Conservation (phyloP, 2,329 filamentous ascomycete species). For the Aspergillus uvarum region DNA sequence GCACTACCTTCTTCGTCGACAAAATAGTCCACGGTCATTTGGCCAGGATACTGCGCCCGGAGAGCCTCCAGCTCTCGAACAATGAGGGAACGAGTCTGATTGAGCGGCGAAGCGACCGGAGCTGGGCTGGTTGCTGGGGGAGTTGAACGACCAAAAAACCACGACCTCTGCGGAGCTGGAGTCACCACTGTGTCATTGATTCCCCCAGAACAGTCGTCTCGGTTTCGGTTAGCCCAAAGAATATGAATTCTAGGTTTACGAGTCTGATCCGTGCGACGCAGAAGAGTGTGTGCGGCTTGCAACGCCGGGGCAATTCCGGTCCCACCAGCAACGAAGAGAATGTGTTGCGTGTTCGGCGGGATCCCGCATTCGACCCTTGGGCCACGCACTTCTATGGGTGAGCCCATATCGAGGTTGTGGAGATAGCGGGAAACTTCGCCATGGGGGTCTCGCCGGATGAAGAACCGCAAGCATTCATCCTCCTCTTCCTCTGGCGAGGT, state of each 20-base stretch:
- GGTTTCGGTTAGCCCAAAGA: conserved; percentile 74
- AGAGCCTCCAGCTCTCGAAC: conserved; percentile 64
- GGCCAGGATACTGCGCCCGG: conserved; percentile 56
- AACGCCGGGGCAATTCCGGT: conserved; percentile 90
- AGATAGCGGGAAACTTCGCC: conserved; percentile 88
- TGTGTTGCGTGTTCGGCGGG: conserved; percentile 54
- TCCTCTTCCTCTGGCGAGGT: conserved; percentile 29
- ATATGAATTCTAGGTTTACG: conserved; percentile 61
- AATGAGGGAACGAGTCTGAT: conserved; percentile 39
- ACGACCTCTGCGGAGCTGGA: conserved; percentile 21
- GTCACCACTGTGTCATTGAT: conserved; percentile 48
- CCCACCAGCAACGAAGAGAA: conserved; percentile 86
- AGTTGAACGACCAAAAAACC: conserved; percentile 33
- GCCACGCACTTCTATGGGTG: conserved; percentile 72
- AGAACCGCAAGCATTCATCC: conserved; percentile 61
- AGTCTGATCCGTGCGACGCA: conserved; percentile 29
- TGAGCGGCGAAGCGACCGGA: background rate
- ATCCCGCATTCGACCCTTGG: conserved; percentile 69
- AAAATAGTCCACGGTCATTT: conserved; percentile 69
- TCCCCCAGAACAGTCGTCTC: conserved; percentile 65
- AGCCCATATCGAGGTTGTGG: conserved; percentile 60
- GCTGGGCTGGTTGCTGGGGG: conserved; percentile 14
- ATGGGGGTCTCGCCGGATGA: conserved; percentile 73
- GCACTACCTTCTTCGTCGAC: conserved; percentile 75
- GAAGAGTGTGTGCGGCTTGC: conserved; percentile 69